Base-by-base conservation (phyloP, 208 protist genomes). In the Crithidia fasciculata region DNA sequence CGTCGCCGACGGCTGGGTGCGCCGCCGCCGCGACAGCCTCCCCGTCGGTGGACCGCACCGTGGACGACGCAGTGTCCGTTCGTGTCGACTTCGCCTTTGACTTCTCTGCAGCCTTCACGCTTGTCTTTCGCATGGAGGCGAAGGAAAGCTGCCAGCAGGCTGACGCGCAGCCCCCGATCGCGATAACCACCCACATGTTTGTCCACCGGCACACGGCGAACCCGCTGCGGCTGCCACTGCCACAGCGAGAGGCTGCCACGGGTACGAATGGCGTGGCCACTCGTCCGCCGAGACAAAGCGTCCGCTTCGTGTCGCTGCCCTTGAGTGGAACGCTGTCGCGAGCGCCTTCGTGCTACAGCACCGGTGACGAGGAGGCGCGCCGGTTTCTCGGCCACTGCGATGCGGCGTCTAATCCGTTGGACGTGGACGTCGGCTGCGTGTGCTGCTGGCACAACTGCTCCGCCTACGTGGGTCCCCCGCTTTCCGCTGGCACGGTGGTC, bases 371-470 rank as follows among this genome's bases (percentile, higher is more conserved):
- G n/a, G 57, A 62, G 36, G 19, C 39, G 13, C n/a, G 45, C 0
- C 45, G 39, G 57, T 18, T 62, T 1, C 16, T 62, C 7, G 39
- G 57, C 13, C 57, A 62, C 57, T 62, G 57, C 40, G 39, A 47
- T 5, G 61, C 61, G 13, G 39, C 15, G 10, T 3, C 36, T 5
- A 16, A 45, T 0, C 18, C 16, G 9, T 10, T 67, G 15, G 47
- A 56, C 28, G 43, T 28, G 10, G 44, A 55, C 4, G 7, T 12
- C 4, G 61, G 61, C 45, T 67, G 61, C 15, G 47, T 67, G 19
- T 67, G 61, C 13, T 67, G 61, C 15, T 18, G 53, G n/a, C 61
- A 67, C 16, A 28, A 67, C 5, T 67, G 61, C 61, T 56, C 45
- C 28, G 8, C 61, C 5, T 43, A 67, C 47, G 45, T 67, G 10